Evolutionary conservation across 768 basidiomycete genomes (phyloP), one percentile per base, ranked within the genome.

Genomic region (Russula earlei): DNA sequence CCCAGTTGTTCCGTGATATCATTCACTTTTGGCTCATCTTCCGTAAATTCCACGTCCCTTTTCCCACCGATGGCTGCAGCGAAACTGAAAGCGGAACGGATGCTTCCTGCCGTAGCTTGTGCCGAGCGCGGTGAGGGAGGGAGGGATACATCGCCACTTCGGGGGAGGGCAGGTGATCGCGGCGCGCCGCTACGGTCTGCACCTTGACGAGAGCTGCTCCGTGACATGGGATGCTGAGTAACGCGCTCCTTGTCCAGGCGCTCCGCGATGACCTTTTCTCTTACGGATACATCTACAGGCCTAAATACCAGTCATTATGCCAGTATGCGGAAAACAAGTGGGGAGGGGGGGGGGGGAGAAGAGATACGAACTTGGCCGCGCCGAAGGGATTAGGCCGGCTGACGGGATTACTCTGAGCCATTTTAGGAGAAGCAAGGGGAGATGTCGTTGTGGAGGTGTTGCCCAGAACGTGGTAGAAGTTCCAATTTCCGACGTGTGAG

Each of bases 381-480:
- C 95, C 96, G 65, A 98, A 98, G 6, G 94, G 94, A 67, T 78
- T 92, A 56, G 85, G 66, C 34, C 81, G 54, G 31, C 71, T 34
- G 74, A 66, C 33, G 49, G 5, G 74, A 62, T 60, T 43, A 15
- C 75, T 71, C 54, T 77, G 70, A 3, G 77, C 72, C 63, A 87
- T 79, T 71, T 86, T 85, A 0, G 88, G 89, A 8, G 89, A 90
- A 0, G 86, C 83, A 42, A 91, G 73, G 3, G 91, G 86, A 17
- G 88, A 85, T 27, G 87, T 79, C 12, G 77, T 76, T 10, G 80
- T 75, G 17, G 91, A 91, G 3, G 72, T 76, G 44, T 73, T 77
- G n/a, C 12, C 78, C 80, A 29, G 87, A 79, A 33, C 91, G 83
- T 24, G 94, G 93, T 2, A 94, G 73, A 36, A 96, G 80, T 62